Evolutionary conservation across 2,329 filamentous ascomycete species (phyloP).

Genomic region (Neonectria neomacrospora): DNA sequence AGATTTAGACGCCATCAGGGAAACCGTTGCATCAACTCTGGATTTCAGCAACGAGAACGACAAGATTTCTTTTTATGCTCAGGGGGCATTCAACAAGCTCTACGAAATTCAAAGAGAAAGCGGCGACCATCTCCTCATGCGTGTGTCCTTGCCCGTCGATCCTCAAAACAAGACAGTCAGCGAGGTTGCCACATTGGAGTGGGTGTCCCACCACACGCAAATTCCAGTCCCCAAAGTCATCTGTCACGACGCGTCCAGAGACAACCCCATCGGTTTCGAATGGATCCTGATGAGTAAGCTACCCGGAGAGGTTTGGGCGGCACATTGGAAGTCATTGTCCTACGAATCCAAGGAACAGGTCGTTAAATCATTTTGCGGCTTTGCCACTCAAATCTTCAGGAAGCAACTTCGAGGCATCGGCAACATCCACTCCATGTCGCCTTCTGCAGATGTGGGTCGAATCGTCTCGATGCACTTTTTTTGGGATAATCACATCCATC

Average conservation of each 20-base stretch:
- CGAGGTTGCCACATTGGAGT: slow-evolving; percentile 13
- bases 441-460: slow-evolving; percentile 30
- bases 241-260: neutral
- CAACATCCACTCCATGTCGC: slow-evolving; percentile 26
- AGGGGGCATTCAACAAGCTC: slow-evolving; percentile 43
- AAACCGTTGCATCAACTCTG: neutral
- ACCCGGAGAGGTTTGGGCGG: slow-evolving; percentile 26
- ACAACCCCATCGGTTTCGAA: slow-evolving; percentile 34
- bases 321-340: slow-evolving; percentile 6
- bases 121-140: slow-evolving; percentile 40
- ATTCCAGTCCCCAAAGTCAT: slow-evolving; percentile 13
- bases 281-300: slow-evolving; percentile 55
- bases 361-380: neutral
- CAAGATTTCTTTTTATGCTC: slow-evolving; percentile 23
- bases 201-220: slow-evolving; percentile 2
- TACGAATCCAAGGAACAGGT: slow-evolving; percentile 23
- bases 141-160: slow-evolving; percentile 49
- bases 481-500: slow-evolving; percentile 44
- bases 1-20: neutral
- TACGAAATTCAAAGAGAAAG: slow-evolving; percentile 26
- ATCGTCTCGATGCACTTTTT: slow-evolving; percentile 52
- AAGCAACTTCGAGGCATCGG: slow-evolving; percentile 42
- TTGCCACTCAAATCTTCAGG: slow-evolving; percentile 31
- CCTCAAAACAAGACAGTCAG: neutral
- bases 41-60: neutral